Conservation (phyloP, 1,284 basidiomycete genomes). For the Hypsizygus ulmarius region DNA sequence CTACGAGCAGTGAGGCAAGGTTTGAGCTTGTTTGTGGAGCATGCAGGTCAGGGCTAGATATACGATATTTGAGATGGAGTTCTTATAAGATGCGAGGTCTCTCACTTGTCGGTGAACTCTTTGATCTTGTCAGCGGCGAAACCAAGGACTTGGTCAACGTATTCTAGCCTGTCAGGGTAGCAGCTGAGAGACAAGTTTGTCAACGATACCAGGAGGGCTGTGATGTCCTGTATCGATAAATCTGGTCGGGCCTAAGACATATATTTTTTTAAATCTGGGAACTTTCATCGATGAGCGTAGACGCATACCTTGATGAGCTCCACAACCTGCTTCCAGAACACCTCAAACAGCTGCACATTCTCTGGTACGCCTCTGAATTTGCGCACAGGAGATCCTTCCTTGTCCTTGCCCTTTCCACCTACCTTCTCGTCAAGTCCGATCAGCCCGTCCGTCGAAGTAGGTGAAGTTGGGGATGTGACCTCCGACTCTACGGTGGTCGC, state of each 20-base stretch:
- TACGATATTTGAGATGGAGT: slow-evolving; percentile 18
- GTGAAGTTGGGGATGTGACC: slow-evolving; percentile 21
- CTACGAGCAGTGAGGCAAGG: slow-evolving; percentile 84
- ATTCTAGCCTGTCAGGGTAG: slow-evolving; percentile 92
- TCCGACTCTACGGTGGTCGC: slow-evolving; percentile 25
- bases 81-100: slow-evolving; percentile 18
- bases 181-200: slow-evolving; percentile 92
- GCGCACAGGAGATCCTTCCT: slow-evolving; percentile 48
- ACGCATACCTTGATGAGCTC: slow-evolving; percentile 84
- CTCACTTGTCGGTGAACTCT: slow-evolving; percentile 75
- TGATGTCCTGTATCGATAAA: slow-evolving; percentile 92
- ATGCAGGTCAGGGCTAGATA: slow-evolving; percentile 77
- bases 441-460: slow-evolving; percentile 11
- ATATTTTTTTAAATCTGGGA: slow-evolving; percentile 9
- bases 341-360: slow-evolving; percentile 90
- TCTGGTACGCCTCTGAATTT: slow-evolving; percentile 93
- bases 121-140: slow-evolving; percentile 86
- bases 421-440: slow-evolving; percentile 31
- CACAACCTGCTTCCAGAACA: slow-evolving; percentile 98
- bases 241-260: slow-evolving; percentile 83
- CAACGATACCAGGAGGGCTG: slow-evolving; percentile 88
- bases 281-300: neutral
- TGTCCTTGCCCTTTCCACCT: slow-evolving; percentile 53
- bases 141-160: slow-evolving; percentile 89
- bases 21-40: slow-evolving; percentile 83